These are phyloP conservation scores for Phalaenopsis hybrid DNA, from an alignment of 116 monocot species.

Conservation along the genomic window DNA sequence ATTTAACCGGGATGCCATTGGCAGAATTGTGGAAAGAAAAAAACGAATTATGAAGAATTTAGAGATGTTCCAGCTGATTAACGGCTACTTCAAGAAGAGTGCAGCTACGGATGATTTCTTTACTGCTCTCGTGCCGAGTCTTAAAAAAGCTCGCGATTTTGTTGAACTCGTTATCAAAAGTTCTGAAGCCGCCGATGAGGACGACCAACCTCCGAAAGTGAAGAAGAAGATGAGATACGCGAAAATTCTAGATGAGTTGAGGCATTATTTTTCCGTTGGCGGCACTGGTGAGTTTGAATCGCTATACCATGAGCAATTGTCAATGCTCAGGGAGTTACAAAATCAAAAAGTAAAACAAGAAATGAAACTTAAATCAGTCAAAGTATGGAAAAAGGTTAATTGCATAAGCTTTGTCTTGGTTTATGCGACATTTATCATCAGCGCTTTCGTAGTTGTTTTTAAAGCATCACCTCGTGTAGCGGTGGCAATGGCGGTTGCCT, in stretches of 20 bases:
- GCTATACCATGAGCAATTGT: slow-evolving; percentile 42
- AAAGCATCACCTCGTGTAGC: slow-evolving; percentile 66
- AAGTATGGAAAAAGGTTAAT: slow-evolving; percentile 47
- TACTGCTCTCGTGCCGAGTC: slow-evolving; percentile 58
- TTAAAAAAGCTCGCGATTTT: slow-evolving; percentile 35
- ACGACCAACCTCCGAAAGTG: no score
- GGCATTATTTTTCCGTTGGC: no score
- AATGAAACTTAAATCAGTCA: slow-evolving; percentile 34
- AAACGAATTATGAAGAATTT: slow-evolving; percentile 62
- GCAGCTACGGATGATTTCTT: slow-evolving; percentile 67
- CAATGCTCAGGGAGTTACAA: slow-evolving; percentile 47
- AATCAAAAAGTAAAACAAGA: slow-evolving; percentile 39
- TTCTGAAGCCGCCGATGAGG: no score
- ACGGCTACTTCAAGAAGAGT: slow-evolving; percentile 63
- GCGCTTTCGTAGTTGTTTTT: slow-evolving; percentile 67
- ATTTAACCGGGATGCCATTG: slow-evolving; percentile 64
- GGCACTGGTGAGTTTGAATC: neutral
- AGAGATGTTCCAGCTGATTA: slow-evolving; percentile 55
- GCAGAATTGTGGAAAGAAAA: slow-evolving; percentile 59
- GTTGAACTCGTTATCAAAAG: no score
- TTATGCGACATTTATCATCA: slow-evolving; percentile 35
- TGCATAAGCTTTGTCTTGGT: slow-evolving; percentile 48
- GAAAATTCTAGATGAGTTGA: no score
- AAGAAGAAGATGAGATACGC: no score
- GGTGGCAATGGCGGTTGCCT: slow-evolving; percentile 50